Evolutionary conservation across 805 yeast genomes (phyloP), one percentile per base, ranked within the genome.

Genomic region (Yamadazyma paraphyllophila): DNA sequence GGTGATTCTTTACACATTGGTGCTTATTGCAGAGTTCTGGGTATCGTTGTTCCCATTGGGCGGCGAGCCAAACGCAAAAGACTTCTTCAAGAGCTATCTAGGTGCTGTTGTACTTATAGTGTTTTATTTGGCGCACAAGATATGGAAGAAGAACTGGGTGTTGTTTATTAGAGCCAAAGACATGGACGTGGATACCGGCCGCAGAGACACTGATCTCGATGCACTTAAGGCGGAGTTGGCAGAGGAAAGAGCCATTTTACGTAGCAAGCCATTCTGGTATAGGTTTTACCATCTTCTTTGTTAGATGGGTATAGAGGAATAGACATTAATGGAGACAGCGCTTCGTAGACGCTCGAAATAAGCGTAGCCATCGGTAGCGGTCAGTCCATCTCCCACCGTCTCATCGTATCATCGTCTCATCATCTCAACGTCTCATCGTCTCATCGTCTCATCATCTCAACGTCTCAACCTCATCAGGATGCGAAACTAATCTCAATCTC

Each of bases 1-100:
- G 13, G 61, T 63, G 6, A 25, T 54, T 7, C 53, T 71, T 20
- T 60, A 62, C 51, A 47, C 58, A n/a, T 56, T 71, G 51, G 74
- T 71, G 5, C 55, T 70, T 31, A 58, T 70, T 34, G 74, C 73
- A 10, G 68, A 69, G 53, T 69, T 71, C 55, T 71, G 75, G 75
- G 52, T 69, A n/a, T 62, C 73, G 2, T 55, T 70, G 25, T 68
- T 57, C 57, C 75, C 75, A 5, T 46, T 67, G 15, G 69, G 68
- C 1, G 71, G 68, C 2, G 47, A 54, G 33, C 66, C 74, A 32
- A 63, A 50, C 47, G 74, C 74, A 11, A 37, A 52, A 36, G 61
- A 49, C 15, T 71, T 71, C 52, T 71, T 71, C 56, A 51, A 51
- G 44, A 49, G 63, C n/a, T 70, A 69, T 49, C 58, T 70, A 47